A percentile compares a stretch with the other conserved stretches of the same genome.
Conservation (phyloP, 2,329 filamentous ascomycete genomes). For the Fusarium clavum region DNA sequence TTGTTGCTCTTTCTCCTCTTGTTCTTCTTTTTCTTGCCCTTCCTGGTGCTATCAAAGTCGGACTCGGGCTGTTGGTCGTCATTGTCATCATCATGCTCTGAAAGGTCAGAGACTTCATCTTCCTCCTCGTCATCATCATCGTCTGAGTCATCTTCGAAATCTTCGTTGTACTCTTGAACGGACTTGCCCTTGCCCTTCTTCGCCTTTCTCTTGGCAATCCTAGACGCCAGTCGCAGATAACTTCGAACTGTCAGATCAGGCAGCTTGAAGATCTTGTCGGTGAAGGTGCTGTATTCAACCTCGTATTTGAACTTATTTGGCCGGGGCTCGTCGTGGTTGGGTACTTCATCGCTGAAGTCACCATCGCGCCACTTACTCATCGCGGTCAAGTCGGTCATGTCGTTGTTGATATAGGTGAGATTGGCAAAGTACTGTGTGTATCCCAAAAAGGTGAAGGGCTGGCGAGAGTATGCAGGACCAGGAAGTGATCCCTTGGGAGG, state of each 20-base stretch:
- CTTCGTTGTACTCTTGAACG: conserved; percentile 31
- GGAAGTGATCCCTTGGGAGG: conserved; percentile 80
- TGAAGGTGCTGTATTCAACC: conserved; percentile 86
- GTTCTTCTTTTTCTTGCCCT: conserved; percentile 53
- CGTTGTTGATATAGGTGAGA: conserved; percentile 88
- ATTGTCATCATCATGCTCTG: conserved; percentile 36
- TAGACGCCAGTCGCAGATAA: conserved; percentile 81
- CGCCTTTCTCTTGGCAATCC: conserved; percentile 68
- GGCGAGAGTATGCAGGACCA: conserved; percentile 90
- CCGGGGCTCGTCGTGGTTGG: conserved; percentile 62
- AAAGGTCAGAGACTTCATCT: conserved; percentile 33
- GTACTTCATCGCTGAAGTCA: conserved; percentile 69
- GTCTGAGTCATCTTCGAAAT: conserved; percentile 47
- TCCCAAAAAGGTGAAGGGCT: conserved; percentile 80
- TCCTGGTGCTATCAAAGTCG: conserved; percentile 19
- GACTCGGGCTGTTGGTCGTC: conserved; percentile 39
- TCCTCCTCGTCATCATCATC: conserved; percentile 45
- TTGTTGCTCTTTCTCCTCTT: conserved; percentile 68
- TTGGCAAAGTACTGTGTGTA: conserved; percentile 96
- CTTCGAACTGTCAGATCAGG: conserved; percentile 87
- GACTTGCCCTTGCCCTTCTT: conserved; percentile 42
- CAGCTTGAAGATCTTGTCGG: conserved; percentile 79
- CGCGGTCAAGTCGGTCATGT: conserved; percentile 57
- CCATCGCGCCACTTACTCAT: conserved; percentile 71
- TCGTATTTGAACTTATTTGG: conserved; percentile 78